Evolutionary conservation across 1,284 basidiomycete genomes (phyloP).

Genomic region (Malassezia pachydermatis): DNA sequence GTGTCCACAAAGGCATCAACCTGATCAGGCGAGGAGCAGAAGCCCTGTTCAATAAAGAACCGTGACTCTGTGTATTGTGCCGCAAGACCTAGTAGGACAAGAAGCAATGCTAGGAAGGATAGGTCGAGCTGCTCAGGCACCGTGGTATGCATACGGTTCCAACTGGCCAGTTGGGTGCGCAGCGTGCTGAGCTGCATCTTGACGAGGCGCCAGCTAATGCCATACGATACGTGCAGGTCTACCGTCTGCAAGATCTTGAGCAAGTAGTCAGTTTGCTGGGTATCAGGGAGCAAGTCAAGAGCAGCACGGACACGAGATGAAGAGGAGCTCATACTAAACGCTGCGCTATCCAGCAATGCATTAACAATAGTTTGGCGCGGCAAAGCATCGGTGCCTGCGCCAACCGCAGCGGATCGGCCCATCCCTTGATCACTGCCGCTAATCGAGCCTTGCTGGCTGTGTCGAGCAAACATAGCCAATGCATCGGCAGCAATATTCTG

Average conservation of each 20-base stretch:
- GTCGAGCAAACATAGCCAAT: slow-evolving; percentile 19
- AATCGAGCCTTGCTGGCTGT: slow-evolving; percentile 12
- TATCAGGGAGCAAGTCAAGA: slow-evolving; percentile 31
- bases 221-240: slow-evolving; percentile 27
- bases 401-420: neutral
- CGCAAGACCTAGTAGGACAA: slow-evolving; percentile 29
- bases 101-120: slow-evolving; percentile 30
- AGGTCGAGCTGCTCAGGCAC: slow-evolving; percentile 29
- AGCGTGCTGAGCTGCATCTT: slow-evolving; percentile 32
- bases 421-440: slow-evolving; percentile 7
- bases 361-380: slow-evolving; percentile 12
- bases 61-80: slow-evolving; percentile 30
- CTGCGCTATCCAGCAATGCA: slow-evolving; percentile 11
- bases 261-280: slow-evolving; percentile 34
- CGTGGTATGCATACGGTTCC: slow-evolving; percentile 29
- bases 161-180: slow-evolving; percentile 32
- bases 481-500: slow-evolving; percentile 21
- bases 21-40: slow-evolving; percentile 26
- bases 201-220: slow-evolving; percentile 37
- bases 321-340: slow-evolving; percentile 19
- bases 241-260: slow-evolving; percentile 32
- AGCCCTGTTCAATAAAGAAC: slow-evolving; percentile 30
- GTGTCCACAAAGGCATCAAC: slow-evolving; percentile 24
- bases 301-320: slow-evolving; percentile 24
- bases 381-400: slow-evolving; percentile 2